Conservation (phyloP, 345 rosid genomes). For the Eucalyptus globulus region DNA sequence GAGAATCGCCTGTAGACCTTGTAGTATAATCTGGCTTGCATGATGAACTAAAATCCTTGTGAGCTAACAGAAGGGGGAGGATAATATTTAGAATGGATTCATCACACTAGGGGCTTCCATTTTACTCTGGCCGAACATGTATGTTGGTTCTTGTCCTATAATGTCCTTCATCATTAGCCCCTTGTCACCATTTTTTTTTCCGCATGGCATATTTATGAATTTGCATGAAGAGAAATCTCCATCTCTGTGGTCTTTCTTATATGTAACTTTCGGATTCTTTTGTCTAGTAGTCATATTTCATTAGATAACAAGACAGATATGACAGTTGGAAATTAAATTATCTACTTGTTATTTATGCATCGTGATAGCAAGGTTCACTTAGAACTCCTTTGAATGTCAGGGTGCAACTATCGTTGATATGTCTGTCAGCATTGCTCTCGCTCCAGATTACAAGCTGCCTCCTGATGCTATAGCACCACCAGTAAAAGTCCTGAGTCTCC, state of each 20-base stretch:
- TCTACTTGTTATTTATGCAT: background rate
- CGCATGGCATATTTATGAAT: background rate
- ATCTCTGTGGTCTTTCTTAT: background rate
- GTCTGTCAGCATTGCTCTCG: constrained; percentile 54
- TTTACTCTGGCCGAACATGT: background rate
- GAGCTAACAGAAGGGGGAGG: background rate
- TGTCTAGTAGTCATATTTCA: background rate
- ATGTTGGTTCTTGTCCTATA: background rate
- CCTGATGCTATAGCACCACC: constrained; percentile 50
- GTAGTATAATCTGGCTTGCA: background rate
- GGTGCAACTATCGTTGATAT: constrained; percentile 92
- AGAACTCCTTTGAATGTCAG: constrained; percentile 20
- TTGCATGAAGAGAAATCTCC: background rate
- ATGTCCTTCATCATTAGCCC: background rate
- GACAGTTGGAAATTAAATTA: background rate
- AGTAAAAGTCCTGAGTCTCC: constrained; percentile 24
- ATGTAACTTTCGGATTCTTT: background rate
- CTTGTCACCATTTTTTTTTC: background rate
- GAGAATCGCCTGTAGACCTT: background rate
- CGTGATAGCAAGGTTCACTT: background rate
- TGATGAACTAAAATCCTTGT: background rate
- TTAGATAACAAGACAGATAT: background rate
- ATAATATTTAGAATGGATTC: background rate
- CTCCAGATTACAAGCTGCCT: constrained; percentile 73
- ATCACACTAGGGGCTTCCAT: background rate